Conservation (phyloP, 345 rosid species). For the Cardamine resedifolia region DNA sequence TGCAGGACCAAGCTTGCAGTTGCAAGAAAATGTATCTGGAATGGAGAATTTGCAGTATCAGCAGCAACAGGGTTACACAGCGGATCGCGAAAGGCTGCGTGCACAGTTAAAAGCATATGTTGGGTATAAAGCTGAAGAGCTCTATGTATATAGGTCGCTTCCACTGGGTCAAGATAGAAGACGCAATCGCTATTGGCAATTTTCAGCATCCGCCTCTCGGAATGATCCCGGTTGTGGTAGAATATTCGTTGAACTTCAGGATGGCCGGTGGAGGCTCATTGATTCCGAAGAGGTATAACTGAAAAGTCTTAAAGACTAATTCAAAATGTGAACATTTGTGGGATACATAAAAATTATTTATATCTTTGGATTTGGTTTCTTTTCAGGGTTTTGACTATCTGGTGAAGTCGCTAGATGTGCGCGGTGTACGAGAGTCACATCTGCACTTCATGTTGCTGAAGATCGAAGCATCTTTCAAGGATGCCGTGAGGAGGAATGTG, state of each 20-base stretch:
- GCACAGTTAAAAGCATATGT: conserved; percentile 70
- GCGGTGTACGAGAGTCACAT: conserved; percentile 81
- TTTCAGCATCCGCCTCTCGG: conserved; percentile 62
- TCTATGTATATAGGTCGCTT: conserved; percentile 70
- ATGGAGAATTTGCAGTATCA: conserved; percentile 55
- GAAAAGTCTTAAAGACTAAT: not conserved
- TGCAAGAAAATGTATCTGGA: conserved; percentile 56
- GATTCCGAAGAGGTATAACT: conserved; percentile 71
- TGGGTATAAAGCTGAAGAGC: conserved; percentile 82
- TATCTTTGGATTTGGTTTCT: not conserved
- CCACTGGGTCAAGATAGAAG: conserved; percentile 93
- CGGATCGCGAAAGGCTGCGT: conserved; percentile 70
- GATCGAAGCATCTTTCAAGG: conserved; percentile 69
- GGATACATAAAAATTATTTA: not conserved
- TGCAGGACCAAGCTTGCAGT: conserved; percentile 51
- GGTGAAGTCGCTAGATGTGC: conserved; percentile 68
- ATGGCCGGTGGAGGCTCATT: conserved; percentile 79
- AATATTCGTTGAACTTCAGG: conserved; percentile 72
- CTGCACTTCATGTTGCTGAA: conserved; percentile 66
- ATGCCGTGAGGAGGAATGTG: conserved; percentile 48
- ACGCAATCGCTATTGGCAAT: conserved; percentile 87
- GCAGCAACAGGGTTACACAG: conserved; percentile 60
- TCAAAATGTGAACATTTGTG: conserved; percentile 4
- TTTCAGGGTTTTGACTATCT: conserved; percentile 71
- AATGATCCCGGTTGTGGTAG: conserved; percentile 90